A percentile compares a stretch with the other conserved stretches of the same genome.
Conservation (phyloP, 345 rosid species). For the Luvunga scandens region DNA sequence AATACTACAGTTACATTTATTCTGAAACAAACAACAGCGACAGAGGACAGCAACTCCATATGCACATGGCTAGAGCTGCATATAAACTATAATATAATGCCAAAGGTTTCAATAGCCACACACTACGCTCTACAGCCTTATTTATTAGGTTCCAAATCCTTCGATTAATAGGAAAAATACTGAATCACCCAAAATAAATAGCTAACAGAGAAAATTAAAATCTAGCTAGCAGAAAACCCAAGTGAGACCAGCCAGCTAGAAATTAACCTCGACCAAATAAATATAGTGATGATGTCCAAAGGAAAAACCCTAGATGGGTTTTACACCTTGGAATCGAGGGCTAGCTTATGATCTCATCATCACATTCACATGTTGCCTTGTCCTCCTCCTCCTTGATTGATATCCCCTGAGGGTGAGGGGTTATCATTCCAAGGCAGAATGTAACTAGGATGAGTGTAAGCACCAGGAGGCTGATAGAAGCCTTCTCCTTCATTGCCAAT, state of each 20-base stretch:
- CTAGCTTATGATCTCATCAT: neutral
- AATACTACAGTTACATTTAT: conserved; percentile 22
- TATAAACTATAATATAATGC: conserved; percentile 17
- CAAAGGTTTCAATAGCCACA: conserved; percentile 19
- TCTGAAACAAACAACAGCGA: conserved; percentile 38
- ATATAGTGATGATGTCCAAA: conserved; percentile 8
- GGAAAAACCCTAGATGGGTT: conserved; percentile 32
- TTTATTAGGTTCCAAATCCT: conserved; percentile 24
- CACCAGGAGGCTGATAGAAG: conserved; percentile 16
- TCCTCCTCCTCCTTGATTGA: conserved; percentile 56
- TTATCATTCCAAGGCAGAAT: conserved; percentile 50
- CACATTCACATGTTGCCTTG: conserved; percentile 42
- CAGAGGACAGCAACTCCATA: conserved; percentile 38
- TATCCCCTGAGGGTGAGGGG: conserved; percentile 41
- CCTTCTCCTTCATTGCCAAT: conserved; percentile 29
- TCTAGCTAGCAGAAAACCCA: conserved; percentile 37
- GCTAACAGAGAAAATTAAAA: conserved; percentile 8
- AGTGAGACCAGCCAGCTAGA: conserved; percentile 31
- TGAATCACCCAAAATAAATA: conserved; percentile 9
- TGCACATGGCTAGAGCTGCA: conserved; percentile 41
- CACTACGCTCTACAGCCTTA: conserved; percentile 19
- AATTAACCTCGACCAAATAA: conserved; percentile 18
- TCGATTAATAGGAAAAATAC: neutral
- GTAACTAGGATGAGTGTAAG: conserved; percentile 26
- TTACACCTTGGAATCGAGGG: neutral